Evolutionary conservation across 140 eudicot genomes (phyloP), one percentile per base, ranked within the genome.

Genomic region (Cichorium intybus): DNA sequence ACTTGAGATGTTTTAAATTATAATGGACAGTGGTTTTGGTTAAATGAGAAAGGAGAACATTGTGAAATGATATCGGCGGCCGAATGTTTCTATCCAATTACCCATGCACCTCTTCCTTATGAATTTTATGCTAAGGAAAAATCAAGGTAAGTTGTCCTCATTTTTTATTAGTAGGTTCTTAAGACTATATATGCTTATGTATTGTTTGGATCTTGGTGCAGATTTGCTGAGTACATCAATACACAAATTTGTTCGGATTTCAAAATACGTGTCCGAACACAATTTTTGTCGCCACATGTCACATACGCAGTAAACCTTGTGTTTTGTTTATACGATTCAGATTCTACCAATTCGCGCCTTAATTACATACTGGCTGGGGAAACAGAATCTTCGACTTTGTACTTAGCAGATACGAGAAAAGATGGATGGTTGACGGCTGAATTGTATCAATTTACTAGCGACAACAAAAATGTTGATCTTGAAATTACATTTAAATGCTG

Each of bases 381-480:
- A 46, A 59, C 28, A 34, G 22, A 33, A 17, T 8, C 22, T 3
- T 34, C 29, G 2, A 16, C 22, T 17, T 24, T 59, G 49, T 7
- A 59, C 49, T 26, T 33, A 9, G 64, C 27, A 10, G 48, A 59
- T 34, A 9, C 5, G 18, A 33, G 29, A 59, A 20, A 10, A 34
- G 64, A 59, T 20, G 64, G 26, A 34, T 59, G 49, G 64, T 59
- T 59, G 49, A 21, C 5, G 1, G 64, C 48, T 0, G 29, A 20
- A 34, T 35, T 59, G 64, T 59, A 34, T 20, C 49, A 35, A 18
- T 59, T 59, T 34, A 59, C 64, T 35, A 34, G 64, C 49, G 29
- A 59, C n/a, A 18, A 33, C 10, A 31, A 10, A 3, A 34, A 2
- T 34, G 18, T 9, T 9, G 64, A 59, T 28, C 48, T 59, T 34